Conservation (phyloP, 805 yeast species). For the Debaryomyces hansenii region DNA sequence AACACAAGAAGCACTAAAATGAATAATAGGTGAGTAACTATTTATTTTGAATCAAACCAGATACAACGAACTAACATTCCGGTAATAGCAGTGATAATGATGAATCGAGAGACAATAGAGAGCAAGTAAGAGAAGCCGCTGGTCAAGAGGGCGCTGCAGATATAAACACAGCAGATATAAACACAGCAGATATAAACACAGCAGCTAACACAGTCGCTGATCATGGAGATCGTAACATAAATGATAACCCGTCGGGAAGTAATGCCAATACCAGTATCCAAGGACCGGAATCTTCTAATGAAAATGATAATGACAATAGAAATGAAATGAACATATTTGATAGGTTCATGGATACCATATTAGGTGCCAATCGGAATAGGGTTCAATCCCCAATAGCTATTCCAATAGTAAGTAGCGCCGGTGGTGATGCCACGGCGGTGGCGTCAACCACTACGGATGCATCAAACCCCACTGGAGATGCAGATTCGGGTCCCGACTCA, state of each 20-base stretch:
- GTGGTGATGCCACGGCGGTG: background rate
- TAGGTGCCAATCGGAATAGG: constrained; percentile 9
- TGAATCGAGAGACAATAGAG: no score
- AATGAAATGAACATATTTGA: constrained; percentile 19
- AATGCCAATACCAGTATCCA: no score
- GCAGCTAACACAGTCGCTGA: background rate
- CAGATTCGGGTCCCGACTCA: constrained; percentile 1
- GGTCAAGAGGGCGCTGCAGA: background rate
- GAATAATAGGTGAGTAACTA: no score
- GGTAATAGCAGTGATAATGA: no score
- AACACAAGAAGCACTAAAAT: no score
- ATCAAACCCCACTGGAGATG: background rate
- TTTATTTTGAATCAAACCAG: no score
- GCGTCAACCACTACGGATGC: background rate
- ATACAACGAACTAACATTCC: no score
- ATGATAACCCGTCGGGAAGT: background rate
- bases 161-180: no score
- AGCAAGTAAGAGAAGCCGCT: background rate
- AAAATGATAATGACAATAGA: constrained; percentile 3
- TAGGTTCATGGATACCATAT: constrained; percentile 22
- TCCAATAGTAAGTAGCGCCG: background rate
- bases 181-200: no score
- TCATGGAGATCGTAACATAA: background rate
- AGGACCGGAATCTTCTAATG: background rate
- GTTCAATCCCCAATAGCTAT: background rate